These are phyloP conservation scores for Picea engelmannii DNA, from an alignment of 83 land plant genomes.

Conservation along the genomic window DNA sequence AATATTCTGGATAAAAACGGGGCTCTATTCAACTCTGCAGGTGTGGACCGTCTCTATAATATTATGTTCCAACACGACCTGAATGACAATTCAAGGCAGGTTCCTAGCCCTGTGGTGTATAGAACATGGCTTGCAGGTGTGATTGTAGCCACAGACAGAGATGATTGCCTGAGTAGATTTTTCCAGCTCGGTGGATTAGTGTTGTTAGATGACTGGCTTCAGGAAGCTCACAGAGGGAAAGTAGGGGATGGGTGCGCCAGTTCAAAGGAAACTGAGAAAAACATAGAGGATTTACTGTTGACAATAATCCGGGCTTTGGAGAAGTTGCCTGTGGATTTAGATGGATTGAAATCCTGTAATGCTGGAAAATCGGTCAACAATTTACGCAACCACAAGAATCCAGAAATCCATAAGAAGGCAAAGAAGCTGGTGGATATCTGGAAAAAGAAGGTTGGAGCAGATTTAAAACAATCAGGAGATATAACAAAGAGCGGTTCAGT, in stretches of 20 bases:
- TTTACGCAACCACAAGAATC: conserved; percentile 34
- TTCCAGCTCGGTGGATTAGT: conserved; percentile 43
- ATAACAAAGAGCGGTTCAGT: not conserved
- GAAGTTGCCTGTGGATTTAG: conserved; percentile 50
- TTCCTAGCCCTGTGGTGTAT: conserved; percentile 21
- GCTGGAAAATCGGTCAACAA: conserved; percentile 50
- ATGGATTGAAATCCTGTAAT: conserved; percentile 40
- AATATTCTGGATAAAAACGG: conserved; percentile 41
- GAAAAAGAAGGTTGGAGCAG: conserved; percentile 44
- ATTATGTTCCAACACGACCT: conserved; percentile 47
- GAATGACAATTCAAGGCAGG: conserved; percentile 20
- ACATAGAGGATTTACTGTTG: conserved; percentile 40
- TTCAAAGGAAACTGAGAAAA: conserved; percentile 32
- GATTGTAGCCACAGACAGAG: conserved; percentile 41
- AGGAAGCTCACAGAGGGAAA: conserved; percentile 53
- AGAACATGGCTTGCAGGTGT: conserved; percentile 41
- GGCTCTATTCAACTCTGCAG: conserved; percentile 32
- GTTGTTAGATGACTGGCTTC: conserved; percentile 50
- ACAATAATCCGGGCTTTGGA: conserved; percentile 41
- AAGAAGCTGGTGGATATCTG: conserved; percentile 48
- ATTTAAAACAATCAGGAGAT: conserved; percentile 27
- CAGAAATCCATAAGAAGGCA: conserved; percentile 51
- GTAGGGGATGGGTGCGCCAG: conserved; percentile 33
- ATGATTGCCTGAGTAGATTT: conserved; percentile 38
- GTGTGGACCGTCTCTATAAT: conserved; percentile 33